Evolutionary conservation across 2,329 filamentous ascomycete genomes (phyloP).

Genomic region (Sporothrix sp.): DNA sequence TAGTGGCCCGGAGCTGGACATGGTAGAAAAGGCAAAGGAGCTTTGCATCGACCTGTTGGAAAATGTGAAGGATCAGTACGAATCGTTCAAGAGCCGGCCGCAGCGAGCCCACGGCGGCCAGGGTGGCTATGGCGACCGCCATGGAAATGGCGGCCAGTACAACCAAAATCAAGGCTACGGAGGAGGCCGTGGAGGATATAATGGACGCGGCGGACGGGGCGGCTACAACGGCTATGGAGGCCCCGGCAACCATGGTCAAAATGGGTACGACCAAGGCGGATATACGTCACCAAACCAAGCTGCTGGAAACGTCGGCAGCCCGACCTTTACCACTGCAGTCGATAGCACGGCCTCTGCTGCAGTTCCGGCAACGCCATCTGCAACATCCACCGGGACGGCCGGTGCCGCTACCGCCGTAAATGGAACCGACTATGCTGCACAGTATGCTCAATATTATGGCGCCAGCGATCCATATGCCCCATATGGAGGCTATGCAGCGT

Average conservation of each 20-base stretch:
- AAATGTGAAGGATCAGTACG: slow-evolving; percentile 83
- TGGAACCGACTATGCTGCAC: slow-evolving; percentile 58
- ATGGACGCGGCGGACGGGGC: slow-evolving; percentile 28
- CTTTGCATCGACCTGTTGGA: slow-evolving; percentile 79
- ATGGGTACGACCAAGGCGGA: slow-evolving; percentile 21
- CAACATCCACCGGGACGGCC: neutral
- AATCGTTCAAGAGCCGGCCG: slow-evolving; percentile 77
- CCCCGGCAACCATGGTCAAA: slow-evolving; percentile 15
- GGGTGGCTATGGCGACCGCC: slow-evolving; percentile 36
- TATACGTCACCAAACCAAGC: slow-evolving; percentile 32
- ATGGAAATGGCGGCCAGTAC: slow-evolving; percentile 28
- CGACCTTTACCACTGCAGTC: slow-evolving; percentile 24
- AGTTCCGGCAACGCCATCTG: neutral
- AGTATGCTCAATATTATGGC: slow-evolving; percentile 76
- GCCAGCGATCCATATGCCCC: slow-evolving; percentile 69
- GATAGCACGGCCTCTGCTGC: neutral
- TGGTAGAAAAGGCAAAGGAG: slow-evolving; percentile 79
- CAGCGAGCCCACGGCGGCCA: slow-evolving; percentile 52
- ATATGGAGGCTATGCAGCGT: slow-evolving; percentile 81
- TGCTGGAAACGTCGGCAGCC: slow-evolving; percentile 28
- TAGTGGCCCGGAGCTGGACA: slow-evolving; percentile 76
- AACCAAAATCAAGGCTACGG: slow-evolving; percentile 21
- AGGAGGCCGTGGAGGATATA: slow-evolving; percentile 35
- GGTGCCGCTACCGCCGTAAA: neutral
- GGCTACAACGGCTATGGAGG: slow-evolving; percentile 17